Evolutionary conservation across 345 rosid genomes (phyloP).

Genomic region (Gossypium sturtianum): DNA sequence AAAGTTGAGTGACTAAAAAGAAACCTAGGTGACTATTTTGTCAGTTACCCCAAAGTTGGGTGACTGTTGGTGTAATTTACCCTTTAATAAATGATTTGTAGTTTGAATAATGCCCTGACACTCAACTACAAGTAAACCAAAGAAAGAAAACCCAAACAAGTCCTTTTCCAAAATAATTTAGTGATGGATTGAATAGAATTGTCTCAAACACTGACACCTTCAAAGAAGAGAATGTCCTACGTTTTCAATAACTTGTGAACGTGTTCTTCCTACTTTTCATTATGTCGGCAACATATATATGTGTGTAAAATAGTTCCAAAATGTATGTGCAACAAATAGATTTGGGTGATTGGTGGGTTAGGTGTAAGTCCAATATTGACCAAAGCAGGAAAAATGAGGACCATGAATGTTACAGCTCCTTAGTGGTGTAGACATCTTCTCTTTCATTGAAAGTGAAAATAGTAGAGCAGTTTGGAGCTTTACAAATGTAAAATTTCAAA

Average conservation of each 20-base stretch:
- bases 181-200: background rate
- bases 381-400: background rate
- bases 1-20: no score
- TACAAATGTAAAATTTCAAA: background rate
- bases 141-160: background rate
- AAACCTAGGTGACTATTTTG: no score
- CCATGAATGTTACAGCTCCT: background rate
- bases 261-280: background rate
- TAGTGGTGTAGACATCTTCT: conserved; percentile 11
- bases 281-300: conserved; percentile 2
- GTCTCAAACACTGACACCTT: conserved; percentile 14
- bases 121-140: no score
- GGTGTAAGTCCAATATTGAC: conserved; percentile 18
- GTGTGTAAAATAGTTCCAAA: background rate
- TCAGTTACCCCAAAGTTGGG: no score
- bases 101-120: no score
- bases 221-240: conserved; percentile 10
- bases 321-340: background rate
- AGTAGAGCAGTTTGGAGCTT: background rate
- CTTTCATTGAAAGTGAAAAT: conserved; percentile 2
- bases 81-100: no score
- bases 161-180: conserved; percentile 9
- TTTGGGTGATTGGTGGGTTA: conserved; percentile 10
- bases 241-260: conserved; percentile 1
- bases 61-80: no score